These are phyloP conservation scores for Leccinum pallidistipes DNA, from an alignment of 1,284 basidiomycete genomes.

Conservation along the genomic window DNA sequence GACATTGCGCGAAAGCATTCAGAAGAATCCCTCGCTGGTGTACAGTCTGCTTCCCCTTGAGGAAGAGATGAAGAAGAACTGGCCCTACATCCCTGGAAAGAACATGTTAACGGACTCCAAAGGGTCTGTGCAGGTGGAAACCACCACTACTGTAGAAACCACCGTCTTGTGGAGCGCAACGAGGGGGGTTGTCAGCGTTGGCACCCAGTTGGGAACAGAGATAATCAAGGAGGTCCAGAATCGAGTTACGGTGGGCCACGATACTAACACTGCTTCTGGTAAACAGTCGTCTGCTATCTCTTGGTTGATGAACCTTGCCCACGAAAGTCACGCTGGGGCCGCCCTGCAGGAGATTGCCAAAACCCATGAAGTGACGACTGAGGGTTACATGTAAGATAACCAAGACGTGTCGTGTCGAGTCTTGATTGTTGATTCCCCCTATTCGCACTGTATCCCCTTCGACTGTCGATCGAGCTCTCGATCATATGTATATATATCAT, in stretches of 20 bases:
- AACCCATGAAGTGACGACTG: not conserved
- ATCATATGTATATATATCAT: not conserved
- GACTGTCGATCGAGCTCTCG: not conserved
- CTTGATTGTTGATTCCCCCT: not conserved
- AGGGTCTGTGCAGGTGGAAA: slow-evolving; percentile 10
- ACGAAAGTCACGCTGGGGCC: slow-evolving; percentile 26
- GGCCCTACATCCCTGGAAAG: slow-evolving; percentile 39
- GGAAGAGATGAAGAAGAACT: slow-evolving; percentile 45
- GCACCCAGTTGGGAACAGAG: slow-evolving; percentile 20
- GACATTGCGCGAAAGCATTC: slow-evolving; percentile 38
- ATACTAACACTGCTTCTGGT: slow-evolving; percentile 9
- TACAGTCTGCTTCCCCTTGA: slow-evolving; percentile 51
- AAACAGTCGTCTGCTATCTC: slow-evolving; percentile 24
- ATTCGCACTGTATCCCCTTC: not conserved
- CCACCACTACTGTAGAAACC: slow-evolving; percentile 2
- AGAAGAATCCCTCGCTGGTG: slow-evolving; percentile 46
- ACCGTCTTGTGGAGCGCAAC: slow-evolving; percentile 18
- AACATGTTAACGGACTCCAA: slow-evolving; percentile 12
- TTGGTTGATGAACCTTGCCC: slow-evolving; percentile 26
- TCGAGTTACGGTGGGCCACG: slow-evolving; percentile 7
- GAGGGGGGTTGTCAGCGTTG: slow-evolving; percentile 14
- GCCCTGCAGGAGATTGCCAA: slow-evolving; percentile 23
- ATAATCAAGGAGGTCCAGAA: slow-evolving; percentile 26
- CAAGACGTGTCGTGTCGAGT: not conserved
- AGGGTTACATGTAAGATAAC: not conserved